phyloP scores from a whole-genome alignment of 2,329 filamentous ascomycete genomes.

The Colletotrichum echinochloae region DNA sequence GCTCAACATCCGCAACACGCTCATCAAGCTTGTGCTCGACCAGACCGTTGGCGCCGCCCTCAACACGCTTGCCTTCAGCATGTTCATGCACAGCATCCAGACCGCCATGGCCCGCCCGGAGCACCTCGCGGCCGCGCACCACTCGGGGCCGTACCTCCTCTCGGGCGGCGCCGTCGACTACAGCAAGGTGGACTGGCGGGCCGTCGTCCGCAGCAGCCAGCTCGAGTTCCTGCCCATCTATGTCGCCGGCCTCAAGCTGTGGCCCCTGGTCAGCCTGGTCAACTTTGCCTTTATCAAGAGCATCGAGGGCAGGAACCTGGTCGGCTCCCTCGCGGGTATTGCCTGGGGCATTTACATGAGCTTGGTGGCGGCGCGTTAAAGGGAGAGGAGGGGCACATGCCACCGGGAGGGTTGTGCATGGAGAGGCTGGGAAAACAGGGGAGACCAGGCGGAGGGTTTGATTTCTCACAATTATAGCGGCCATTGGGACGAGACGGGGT shows the following conservation, averaged over 20 bases:
- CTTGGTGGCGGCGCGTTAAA: conserved; percentile 60
- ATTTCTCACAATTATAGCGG: neutral
- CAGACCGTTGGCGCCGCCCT: conserved; percentile 73
- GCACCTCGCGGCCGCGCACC: conserved; percentile 51
- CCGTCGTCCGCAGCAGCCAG: conserved; percentile 57
- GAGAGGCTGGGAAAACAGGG: neutral
- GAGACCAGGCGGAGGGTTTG: neutral
- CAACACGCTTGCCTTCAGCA: conserved; percentile 75
- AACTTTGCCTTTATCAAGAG: conserved; percentile 78
- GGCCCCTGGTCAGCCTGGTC: conserved; percentile 76
- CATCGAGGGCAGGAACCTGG: conserved; percentile 76
- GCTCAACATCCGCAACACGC: conserved; percentile 72
- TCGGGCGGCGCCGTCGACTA: conserved; percentile 58
- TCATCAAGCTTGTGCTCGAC: conserved; percentile 76
- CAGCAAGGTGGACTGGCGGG: conserved; percentile 56
- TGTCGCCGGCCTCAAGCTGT: conserved; percentile 75
- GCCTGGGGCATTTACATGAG: conserved; percentile 83
- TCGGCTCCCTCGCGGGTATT: conserved; percentile 79
- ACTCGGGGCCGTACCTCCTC: conserved; percentile 46
- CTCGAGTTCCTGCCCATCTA: conserved; percentile 74
- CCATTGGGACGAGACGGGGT: neutral
- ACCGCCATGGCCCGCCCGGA: conserved; percentile 56
- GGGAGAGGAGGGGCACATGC: conserved; percentile 21
- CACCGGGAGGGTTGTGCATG: neutral
- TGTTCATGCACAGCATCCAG: conserved; percentile 69